These are phyloP conservation scores for Primulina eburnea DNA, from an alignment of 257 asterid species.

Conservation along the genomic window DNA sequence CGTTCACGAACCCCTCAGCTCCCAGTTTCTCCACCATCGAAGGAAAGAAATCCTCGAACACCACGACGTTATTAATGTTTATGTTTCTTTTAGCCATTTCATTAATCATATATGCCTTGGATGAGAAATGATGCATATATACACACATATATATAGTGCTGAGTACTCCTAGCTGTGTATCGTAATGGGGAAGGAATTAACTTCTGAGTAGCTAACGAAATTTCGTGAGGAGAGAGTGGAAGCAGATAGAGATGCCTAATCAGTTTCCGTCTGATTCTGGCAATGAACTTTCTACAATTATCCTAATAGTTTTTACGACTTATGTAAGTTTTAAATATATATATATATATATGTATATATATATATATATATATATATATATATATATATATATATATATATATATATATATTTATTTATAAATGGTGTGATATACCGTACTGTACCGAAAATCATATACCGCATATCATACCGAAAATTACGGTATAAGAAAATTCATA, in stretches of 20 bases:
- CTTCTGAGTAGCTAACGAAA: constrained; percentile 24
- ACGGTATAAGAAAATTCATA: too few species aligned
- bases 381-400: too few species aligned
- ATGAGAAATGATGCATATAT: neutral
- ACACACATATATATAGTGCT: constrained; percentile 3
- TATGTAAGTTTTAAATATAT: too few species aligned
- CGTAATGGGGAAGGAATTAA: neutral
- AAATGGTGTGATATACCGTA: too few species aligned
- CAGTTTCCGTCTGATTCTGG: constrained; percentile 20
- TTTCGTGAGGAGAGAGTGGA: constrained; percentile 30
- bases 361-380: too few species aligned
- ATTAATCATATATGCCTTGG: too few species aligned
- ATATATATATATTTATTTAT: too few species aligned
- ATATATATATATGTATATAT: too few species aligned
- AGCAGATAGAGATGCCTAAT: constrained; percentile 22
- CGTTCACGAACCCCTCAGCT: constrained; percentile 55
- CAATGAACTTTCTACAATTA: neutral
- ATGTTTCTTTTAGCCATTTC: constrained; percentile 13
- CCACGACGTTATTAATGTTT: constrained; percentile 16
- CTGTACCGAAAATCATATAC: too few species aligned
- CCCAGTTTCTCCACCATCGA: constrained; percentile 74
- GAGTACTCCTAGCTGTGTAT: neutral
- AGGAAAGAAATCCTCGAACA: constrained; percentile 69
- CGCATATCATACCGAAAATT: too few species aligned
- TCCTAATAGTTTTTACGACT: too few species aligned